These are phyloP conservation scores for Penicillium sp. DNA, from an alignment of 2,329 filamentous ascomycete genomes.

Conservation along the genomic window DNA sequence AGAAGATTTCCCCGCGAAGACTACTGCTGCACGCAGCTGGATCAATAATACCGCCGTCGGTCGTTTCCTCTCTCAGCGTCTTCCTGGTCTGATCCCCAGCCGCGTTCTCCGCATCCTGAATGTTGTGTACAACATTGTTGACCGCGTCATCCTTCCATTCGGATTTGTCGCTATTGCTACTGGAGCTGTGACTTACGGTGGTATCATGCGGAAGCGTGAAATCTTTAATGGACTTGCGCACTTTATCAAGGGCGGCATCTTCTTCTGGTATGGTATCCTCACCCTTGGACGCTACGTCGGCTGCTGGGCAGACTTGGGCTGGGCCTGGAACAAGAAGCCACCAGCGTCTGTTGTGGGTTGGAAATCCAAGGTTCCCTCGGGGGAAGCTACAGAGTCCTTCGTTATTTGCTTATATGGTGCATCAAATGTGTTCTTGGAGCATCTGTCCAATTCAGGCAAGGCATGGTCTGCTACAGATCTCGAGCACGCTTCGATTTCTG, in stretches of 20 bases:
- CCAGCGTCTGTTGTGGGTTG: slow-evolving; percentile 57
- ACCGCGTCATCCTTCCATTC: slow-evolving; percentile 73
- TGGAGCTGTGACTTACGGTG: slow-evolving; percentile 73
- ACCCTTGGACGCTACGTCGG: slow-evolving; percentile 88
- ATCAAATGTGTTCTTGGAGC: slow-evolving; percentile 90
- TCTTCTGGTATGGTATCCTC: slow-evolving; percentile 87
- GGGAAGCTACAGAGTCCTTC: slow-evolving; percentile 85
- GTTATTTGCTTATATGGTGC: slow-evolving; percentile 87
- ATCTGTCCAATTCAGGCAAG: slow-evolving; percentile 69
- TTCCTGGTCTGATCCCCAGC: slow-evolving; percentile 57
- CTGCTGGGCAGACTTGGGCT: slow-evolving; percentile 84
- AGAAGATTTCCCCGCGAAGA: slow-evolving; percentile 46
- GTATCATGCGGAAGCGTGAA: slow-evolving; percentile 70
- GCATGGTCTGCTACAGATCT: slow-evolving; percentile 77
- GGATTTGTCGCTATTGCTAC: slow-evolving; percentile 71
- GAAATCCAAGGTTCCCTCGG: slow-evolving; percentile 64
- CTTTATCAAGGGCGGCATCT: slow-evolving; percentile 91
- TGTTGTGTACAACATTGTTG: slow-evolving; percentile 65
- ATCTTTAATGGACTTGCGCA: slow-evolving; percentile 88
- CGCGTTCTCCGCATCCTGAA: slow-evolving; percentile 59
- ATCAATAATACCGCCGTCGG: slow-evolving; percentile 49
- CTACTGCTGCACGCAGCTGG: slow-evolving; percentile 37
- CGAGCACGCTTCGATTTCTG: slow-evolving; percentile 87
- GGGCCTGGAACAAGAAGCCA: slow-evolving; percentile 91
- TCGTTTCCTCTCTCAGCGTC: slow-evolving; percentile 53